These are phyloP conservation scores for Bolboschoenus planiculmis DNA, from an alignment of 176 grass and related monocot genomes.

Conservation along the genomic window DNA sequence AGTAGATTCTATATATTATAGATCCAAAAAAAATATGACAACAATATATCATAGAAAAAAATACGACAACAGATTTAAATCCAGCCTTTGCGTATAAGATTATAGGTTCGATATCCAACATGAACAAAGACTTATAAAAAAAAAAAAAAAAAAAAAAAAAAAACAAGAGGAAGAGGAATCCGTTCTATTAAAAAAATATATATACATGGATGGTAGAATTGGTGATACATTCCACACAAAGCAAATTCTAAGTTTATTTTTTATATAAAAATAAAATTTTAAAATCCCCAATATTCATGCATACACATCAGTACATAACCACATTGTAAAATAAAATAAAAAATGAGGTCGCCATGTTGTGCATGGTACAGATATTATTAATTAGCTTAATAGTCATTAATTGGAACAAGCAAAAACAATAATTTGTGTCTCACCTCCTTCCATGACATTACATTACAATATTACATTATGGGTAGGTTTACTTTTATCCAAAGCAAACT, in stretches of 20 bases:
- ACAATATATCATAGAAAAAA: too few species aligned
- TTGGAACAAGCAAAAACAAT: not conserved
- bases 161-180: not conserved
- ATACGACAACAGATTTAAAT: too few species aligned
- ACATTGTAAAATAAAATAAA: not conserved
- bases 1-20: too few species aligned
- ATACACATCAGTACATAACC: not conserved
- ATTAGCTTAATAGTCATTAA: not conserved
- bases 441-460: not conserved
- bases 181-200: not conserved
- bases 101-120: too few species aligned
- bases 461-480: not conserved
- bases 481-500: not conserved
- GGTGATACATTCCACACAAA: not conserved
- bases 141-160: too few species aligned
- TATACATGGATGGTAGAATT: not conserved
- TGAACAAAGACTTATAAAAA: too few species aligned
- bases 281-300: not conserved
- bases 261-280: too few species aligned
- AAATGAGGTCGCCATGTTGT: not conserved
- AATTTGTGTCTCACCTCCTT: not conserved
- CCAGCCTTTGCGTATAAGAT: too few species aligned
- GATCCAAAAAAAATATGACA: too few species aligned
- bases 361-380: constrained; percentile 1
- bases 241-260: not conserved